phyloP scores from a whole-genome alignment of 352 stramenopile genomes.

The Pythium periplocum region DNA sequence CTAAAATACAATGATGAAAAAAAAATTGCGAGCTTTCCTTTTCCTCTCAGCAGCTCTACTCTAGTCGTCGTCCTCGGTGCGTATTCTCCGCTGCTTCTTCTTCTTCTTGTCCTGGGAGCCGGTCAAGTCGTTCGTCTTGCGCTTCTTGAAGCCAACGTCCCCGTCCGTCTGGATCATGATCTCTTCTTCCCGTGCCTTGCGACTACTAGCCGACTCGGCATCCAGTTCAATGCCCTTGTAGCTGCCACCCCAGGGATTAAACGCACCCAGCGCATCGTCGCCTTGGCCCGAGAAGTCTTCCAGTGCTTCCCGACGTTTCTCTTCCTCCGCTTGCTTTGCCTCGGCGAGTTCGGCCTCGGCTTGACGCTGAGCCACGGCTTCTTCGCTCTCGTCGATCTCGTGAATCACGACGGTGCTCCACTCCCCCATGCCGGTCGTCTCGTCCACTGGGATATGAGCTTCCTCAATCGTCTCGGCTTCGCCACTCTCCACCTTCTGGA shows the following conservation, averaged over 20 bases:
- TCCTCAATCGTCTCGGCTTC: conserved; percentile 31
- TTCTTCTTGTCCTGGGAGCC: conserved; percentile 8
- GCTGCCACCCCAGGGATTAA: conserved; percentile 76
- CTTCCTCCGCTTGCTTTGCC: conserved; percentile 32
- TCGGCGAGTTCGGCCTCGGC: conserved; percentile 40
- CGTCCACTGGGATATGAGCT: conserved; percentile 26
- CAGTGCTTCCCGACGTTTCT: conserved; percentile 48
- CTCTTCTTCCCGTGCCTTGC: conserved; percentile 37
- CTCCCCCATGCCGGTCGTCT: conserved; percentile 74
- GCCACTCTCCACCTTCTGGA: conserved; percentile 33
- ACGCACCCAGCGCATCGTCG: conserved; percentile 72
- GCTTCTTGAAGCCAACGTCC: conserved; percentile 76
- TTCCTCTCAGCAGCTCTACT: neutral
- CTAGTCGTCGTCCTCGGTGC: conserved; percentile 53
- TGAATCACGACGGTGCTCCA: conserved; percentile 75
- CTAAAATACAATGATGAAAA: neutral
- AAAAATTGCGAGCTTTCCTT: too few species aligned
- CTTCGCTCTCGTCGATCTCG: conserved; percentile 70
- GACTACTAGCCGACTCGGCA: conserved; percentile 14
- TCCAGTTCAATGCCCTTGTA: conserved; percentile 82
- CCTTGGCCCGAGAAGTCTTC: conserved; percentile 63
- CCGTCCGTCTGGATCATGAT: conserved; percentile 44
- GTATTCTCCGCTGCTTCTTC: conserved; percentile 69
- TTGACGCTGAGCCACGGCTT: conserved; percentile 44
- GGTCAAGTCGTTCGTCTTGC: conserved; percentile 7